phyloP scores from a whole-genome alignment of 2,329 filamentous ascomycete genomes.

The Purpureocillium takamizusanense region DNA sequence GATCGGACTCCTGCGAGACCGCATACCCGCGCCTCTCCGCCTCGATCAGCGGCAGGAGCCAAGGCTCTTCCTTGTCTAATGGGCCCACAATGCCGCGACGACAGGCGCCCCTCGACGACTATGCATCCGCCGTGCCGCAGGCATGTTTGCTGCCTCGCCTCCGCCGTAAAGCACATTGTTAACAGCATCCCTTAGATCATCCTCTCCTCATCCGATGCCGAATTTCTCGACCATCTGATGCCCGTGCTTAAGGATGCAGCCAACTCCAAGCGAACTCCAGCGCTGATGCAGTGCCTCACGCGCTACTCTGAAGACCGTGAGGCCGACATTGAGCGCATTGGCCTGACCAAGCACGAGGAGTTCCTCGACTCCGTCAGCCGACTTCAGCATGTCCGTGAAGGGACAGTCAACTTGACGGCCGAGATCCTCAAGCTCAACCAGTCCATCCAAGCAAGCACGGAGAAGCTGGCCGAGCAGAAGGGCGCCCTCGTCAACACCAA shows the following conservation, averaged over 20 bases:
- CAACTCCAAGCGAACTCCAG: constrained; percentile 60
- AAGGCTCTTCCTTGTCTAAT: not conserved
- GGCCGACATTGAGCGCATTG: constrained; percentile 85
- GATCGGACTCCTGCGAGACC: no score
- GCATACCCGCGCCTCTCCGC: no score
- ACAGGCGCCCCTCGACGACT: constrained; percentile 36
- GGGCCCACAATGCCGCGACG: constrained; percentile 32
- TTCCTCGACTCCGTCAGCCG: constrained; percentile 92
- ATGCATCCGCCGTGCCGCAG: constrained; percentile 36
- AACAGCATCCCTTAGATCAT: constrained; percentile 58
- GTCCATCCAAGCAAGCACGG: constrained; percentile 89
- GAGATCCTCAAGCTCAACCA: constrained; percentile 91
- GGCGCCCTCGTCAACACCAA: constrained; percentile 88
- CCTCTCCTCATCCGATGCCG: constrained; percentile 79
- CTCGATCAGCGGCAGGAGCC: no score
- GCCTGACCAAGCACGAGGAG: constrained; percentile 92
- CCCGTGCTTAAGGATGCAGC: constrained; percentile 88
- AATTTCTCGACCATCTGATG: constrained; percentile 93
- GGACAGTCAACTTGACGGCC: constrained; percentile 76
- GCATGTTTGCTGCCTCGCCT: constrained; percentile 15
- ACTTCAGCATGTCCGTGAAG: constrained; percentile 83
- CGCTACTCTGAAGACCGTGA: constrained; percentile 83
- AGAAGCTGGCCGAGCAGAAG: constrained; percentile 90
- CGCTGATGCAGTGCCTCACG: constrained; percentile 60
- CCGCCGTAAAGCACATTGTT: not conserved